Evolutionary conservation across 306 rosid genomes (phyloP), one percentile per base, ranked within the genome.

Genomic region (Luffa acutangula): DNA sequence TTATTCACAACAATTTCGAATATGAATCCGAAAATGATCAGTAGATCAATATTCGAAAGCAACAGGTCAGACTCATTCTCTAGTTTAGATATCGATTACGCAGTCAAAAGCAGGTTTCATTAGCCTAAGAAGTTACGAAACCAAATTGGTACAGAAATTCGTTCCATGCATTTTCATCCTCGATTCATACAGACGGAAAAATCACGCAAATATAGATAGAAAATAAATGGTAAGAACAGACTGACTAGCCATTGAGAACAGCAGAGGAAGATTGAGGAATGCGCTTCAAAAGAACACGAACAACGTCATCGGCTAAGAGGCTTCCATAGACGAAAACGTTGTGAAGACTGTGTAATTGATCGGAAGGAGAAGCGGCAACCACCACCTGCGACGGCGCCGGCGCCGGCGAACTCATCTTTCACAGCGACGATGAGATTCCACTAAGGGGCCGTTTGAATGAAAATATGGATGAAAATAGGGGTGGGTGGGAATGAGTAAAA

Each of bases 301-400:
- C 93, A 74, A 95, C 91, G 42, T 93, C 99, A 54, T 93, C 97
- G 10, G 97, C 91, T 49, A 89, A 72, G 65, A 95, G 94, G 83
- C 93, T 90, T 14, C 97, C 96, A 76, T 95, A 95, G 13, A 93
- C 97, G 87, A 95, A 95, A 18, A 95, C 97, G 86, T 85, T 87
- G 80, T 94, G 90, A 46, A 81, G 78, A 75, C 63, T 71, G 52
- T 52, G 83, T 18, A 45, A 66, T 7, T 46, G 75, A 11, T 48
- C 15, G 37, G 11, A 34, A 56, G 9, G 42, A 39, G 25, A 37
- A 57, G 45, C 73, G 20, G 43, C 2, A 42, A 60, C 21, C 53
- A 41, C 54, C 10, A 34, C 45, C 20, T 45, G 43, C 70, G 71
- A 14, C 43, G 70, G 69, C 17, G 53, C 49, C 15, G 41, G 59